Conservation (phyloP, 306 rosid genomes). For the Hippophae rhamnoides region DNA sequence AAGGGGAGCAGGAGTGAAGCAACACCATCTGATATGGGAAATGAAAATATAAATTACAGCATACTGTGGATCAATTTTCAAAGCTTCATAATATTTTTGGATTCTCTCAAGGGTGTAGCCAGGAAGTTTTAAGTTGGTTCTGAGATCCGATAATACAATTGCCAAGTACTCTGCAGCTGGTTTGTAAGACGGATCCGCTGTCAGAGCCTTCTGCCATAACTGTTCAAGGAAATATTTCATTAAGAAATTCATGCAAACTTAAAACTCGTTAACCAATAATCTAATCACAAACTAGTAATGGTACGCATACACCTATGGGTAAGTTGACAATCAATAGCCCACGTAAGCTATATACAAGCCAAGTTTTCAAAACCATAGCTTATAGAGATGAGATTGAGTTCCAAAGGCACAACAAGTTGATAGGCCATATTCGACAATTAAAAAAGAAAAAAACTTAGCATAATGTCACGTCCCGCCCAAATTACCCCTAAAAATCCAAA, state of each 20-base stretch:
- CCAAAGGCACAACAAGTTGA: too few species aligned
- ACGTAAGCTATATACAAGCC: too few species aligned
- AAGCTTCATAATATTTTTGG: conserved; percentile 95
- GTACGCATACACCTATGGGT: too few species aligned
- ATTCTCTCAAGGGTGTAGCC: conserved; percentile 93
- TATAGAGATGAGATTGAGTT: too few species aligned
- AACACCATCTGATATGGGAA: conserved; percentile 11
- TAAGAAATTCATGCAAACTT: conserved; percentile 5
- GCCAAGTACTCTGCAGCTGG: conserved; percentile 93
- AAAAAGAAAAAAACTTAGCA: too few species aligned
- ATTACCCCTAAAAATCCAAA: too few species aligned
- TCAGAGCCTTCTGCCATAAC: conserved; percentile 91
- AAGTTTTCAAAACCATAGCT: too few species aligned
- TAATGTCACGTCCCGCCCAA: too few species aligned
- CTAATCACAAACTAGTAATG: background rate
- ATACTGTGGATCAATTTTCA: conserved; percentile 81
- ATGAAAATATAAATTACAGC: conserved; percentile 51
- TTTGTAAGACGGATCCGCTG: conserved; percentile 67
- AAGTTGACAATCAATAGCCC: too few species aligned
- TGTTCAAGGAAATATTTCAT: conserved; percentile 40
- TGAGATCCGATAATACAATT: conserved; percentile 93
- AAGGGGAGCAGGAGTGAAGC: background rate
- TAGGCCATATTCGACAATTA: too few species aligned
- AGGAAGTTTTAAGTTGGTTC: conserved; percentile 92
- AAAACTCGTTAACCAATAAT: conserved; percentile 12